Evolutionary conservation across 2,329 filamentous ascomycete genomes (phyloP).

Genomic region (Cordyceps fumosorosea): DNA sequence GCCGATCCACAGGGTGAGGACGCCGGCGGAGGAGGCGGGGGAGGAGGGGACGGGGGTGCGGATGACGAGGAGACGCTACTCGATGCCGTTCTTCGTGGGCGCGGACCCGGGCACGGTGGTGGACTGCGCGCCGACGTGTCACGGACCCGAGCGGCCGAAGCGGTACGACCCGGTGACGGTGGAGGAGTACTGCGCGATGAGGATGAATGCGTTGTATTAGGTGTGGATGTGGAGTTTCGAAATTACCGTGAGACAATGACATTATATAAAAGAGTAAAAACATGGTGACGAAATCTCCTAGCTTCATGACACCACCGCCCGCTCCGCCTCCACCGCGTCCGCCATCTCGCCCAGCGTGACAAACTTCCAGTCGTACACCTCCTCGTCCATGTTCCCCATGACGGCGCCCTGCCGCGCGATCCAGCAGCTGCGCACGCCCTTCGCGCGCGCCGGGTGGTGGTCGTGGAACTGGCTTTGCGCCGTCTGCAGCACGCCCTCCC

Average conservation of each 20-base stretch:
- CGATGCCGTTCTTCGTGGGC: constrained; percentile 53
- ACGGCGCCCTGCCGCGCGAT: constrained; percentile 43
- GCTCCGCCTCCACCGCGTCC: constrained; percentile 40
- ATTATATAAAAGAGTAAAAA: neutral
- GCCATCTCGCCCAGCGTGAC: constrained; percentile 51
- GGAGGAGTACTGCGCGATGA: constrained; percentile 23
- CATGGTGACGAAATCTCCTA: neutral
- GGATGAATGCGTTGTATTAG: constrained; percentile 20
- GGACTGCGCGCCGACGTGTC: constrained; percentile 44
- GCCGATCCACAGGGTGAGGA: constrained; percentile 35
- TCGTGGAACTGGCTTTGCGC: constrained; percentile 67
- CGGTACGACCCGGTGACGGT: constrained; percentile 41
- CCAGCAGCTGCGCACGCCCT: constrained; percentile 55
- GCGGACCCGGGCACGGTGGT: constrained; percentile 44
- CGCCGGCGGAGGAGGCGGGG: constrained; percentile 23
- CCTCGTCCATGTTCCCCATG: constrained; percentile 35
- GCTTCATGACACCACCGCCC: neutral
- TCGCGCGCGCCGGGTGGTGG: constrained; percentile 55
- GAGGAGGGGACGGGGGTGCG: constrained; percentile 20
- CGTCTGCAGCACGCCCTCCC: constrained; percentile 53
- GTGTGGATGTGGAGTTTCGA: too few relatives aligned
- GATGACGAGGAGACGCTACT: constrained; percentile 47
- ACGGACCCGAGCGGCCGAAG: constrained; percentile 33
- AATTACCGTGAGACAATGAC: neutral
- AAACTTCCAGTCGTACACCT: constrained; percentile 48